These are phyloP conservation scores for Coemansia furcata DNA, from an alignment of 192 early-diverging fungal genomes.

Conservation along the genomic window DNA sequence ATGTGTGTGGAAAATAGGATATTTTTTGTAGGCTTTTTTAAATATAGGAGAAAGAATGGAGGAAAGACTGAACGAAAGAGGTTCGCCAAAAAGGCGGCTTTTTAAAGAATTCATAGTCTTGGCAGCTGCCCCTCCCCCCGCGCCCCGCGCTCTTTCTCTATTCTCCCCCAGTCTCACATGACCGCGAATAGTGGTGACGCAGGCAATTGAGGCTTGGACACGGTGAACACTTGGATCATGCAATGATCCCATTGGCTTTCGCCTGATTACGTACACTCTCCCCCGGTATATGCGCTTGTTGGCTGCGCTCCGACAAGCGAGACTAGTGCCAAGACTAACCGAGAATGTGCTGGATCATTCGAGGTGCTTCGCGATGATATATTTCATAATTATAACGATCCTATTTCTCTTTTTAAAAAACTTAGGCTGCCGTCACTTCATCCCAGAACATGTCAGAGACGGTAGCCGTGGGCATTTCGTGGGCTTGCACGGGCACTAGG, in stretches of 20 bases:
- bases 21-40: not conserved
- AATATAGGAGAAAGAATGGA: not conserved
- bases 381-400: not conserved
- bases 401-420: not conserved
- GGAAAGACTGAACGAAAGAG: not conserved
- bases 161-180: not conserved
- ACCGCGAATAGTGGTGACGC: not conserved
- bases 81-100: not conserved
- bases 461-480: not conserved
- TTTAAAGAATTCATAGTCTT: not conserved
- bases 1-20: not conserved
- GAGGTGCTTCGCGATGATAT: not conserved
- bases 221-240: not conserved
- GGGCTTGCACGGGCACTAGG: not conserved
- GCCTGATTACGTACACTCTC: not conserved
- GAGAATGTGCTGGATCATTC: not conserved
- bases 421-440: not conserved
- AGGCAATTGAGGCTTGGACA: not conserved
- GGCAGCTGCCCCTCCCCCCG: not conserved
- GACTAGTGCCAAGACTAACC: not conserved
- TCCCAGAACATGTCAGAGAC: not conserved
- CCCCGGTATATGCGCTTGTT: not conserved
- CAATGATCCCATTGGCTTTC: not conserved
- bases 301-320: not conserved
- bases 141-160: not conserved